Evolutionary conservation across 1,139 yeast species (phyloP), one percentile per base, ranked within the genome.

Genomic region (Taphrina communis): DNA sequence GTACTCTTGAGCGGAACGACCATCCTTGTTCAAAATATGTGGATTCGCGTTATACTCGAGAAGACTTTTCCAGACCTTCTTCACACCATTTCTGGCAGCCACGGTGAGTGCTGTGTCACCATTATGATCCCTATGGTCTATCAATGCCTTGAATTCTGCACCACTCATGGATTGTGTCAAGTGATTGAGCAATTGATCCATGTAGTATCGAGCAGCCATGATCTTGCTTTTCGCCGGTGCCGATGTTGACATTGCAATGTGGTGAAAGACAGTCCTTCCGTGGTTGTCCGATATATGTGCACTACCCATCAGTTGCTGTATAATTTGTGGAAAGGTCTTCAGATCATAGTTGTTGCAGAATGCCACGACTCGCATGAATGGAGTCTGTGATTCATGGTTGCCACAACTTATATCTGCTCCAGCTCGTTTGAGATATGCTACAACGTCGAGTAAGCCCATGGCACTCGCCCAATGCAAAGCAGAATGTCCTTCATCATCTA

Each of bases 381-480:
- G 92, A 0, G 97, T 89, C 78, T 95, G 98, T 12, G 98, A 98
- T 50, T 84, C 85, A 74, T 88, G 88, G 74, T 90, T 94, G n/a
- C 95, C 91, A 55, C 89, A 80, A 8, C 90, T 83, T 65, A 88
- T 80, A 71, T 85, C 82, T 1, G 86, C 84, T 0, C 97, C 96
- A 72, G 88, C 85, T 62, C 85, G 80, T 11, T 92, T 84, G 50
- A 95, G 81, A 70, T 90, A 91, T 70, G 85, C 85, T 6, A 92
- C 94, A 70, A 93, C 82, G 1, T 86, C 81, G 6, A 88, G 80
- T 72, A 91, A 86, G 0, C 96, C 98, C 80, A 95, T 83, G 0
- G 97, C 91, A 50, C 97, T 88, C 1, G 97, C 96, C 96, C 98
- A 90, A 77, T 95, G 99, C 70, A 95, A 82, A 0, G 97, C 92